A percentile compares a stretch with the other conserved stretches of the same genome.
Evolutionary conservation across 2,329 filamentous ascomycete genomes (phyloP).

Genomic region (Aspergillus intermedius): DNA sequence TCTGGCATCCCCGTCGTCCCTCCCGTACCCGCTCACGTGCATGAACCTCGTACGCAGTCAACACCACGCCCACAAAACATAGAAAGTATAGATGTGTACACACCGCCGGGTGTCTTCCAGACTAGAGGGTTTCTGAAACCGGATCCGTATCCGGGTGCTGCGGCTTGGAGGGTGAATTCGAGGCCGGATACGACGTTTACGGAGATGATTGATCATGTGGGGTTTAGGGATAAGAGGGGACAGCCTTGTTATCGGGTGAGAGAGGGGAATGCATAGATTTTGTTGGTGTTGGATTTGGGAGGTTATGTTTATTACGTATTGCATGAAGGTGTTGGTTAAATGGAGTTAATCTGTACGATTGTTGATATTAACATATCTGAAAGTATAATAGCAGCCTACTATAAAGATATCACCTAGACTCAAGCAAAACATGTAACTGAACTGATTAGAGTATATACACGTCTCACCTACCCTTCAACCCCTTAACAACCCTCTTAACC

Average conservation of each 20-base stretch:
- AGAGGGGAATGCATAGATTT: neutral
- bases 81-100: slow-evolving; percentile 44
- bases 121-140: slow-evolving; percentile 21
- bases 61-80: slow-evolving; percentile 23
- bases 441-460: neutral
- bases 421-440: neutral
- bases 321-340: too few species aligned
- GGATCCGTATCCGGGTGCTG: slow-evolving; percentile 15
- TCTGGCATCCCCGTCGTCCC: neutral
- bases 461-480: slow-evolving; percentile 22
- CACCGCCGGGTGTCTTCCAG: slow-evolving; percentile 31
- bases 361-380: too few species aligned
- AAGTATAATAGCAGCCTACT: too few species aligned
- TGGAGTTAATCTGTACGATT: too few species aligned
- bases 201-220: slow-evolving; percentile 33
- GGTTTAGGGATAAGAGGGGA: slow-evolving; percentile 23
- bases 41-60: neutral
- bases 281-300: neutral
- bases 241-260: slow-evolving; percentile 24
- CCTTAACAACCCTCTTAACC: slow-evolving; percentile 50
- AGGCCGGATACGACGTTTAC: slow-evolving; percentile 32
- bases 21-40: neutral
- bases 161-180: slow-evolving; percentile 4
- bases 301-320: too few species aligned
- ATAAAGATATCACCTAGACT: too few species aligned